These are phyloP conservation scores for Debaryomyces nepalensis DNA, from an alignment of 1,139 yeast genomes.

Conservation along the genomic window DNA sequence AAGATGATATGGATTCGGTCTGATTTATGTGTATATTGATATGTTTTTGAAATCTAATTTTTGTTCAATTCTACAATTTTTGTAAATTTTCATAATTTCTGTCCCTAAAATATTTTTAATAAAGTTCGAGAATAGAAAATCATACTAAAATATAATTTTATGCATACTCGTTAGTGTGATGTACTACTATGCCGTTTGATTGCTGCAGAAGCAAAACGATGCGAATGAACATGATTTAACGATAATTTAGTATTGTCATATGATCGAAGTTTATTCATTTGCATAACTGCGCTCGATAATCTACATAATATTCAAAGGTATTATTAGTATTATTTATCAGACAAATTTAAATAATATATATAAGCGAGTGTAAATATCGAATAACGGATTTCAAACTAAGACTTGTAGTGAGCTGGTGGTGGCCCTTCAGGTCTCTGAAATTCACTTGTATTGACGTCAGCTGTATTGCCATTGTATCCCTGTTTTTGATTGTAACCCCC, in stretches of 20 bases:
- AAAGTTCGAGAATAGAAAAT: no score
- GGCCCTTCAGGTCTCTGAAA: conserved; percentile 28
- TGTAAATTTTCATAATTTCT: not conserved
- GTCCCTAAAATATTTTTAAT: no score
- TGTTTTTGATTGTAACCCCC: conserved; percentile 5
- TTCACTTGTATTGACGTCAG: conserved; percentile 16
- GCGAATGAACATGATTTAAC: no score
- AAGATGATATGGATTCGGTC: not conserved
- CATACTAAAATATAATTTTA: no score
- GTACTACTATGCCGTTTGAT: no score
- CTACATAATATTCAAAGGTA: no score
- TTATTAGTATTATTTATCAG: no score
- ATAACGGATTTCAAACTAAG: conserved; percentile 1
- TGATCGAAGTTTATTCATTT: not conserved
- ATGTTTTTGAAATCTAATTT: no score
- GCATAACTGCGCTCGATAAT: not conserved
- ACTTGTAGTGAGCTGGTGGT: conserved; percentile 25
- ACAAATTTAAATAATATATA: not conserved
- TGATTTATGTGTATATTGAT: not conserved
- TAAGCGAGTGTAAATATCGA: not conserved
- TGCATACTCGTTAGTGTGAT: no score
- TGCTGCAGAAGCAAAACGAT: no score
- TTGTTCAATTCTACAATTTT: no score
- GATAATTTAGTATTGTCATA: not conserved
- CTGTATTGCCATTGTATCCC: conserved; percentile 11